A percentile compares a stretch with the other conserved stretches of the same genome.
Evolutionary conservation across 306 rosid species (phyloP).

Genomic region (Prunus armeniaca): DNA sequence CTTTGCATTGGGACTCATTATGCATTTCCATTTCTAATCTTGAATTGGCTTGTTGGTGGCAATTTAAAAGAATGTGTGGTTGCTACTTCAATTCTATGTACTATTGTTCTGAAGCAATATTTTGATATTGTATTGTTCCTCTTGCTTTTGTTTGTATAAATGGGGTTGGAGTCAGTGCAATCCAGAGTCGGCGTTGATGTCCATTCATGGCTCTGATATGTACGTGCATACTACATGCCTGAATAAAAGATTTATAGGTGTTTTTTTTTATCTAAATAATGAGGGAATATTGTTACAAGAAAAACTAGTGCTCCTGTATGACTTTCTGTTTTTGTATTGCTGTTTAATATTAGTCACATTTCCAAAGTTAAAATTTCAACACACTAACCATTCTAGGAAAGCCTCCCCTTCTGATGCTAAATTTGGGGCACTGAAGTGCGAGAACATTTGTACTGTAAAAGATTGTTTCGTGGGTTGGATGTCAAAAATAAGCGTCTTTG

Average conservation of each 20-base stretch:
- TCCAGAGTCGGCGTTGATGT: background rate
- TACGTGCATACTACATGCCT: background rate
- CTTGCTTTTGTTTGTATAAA: background rate
- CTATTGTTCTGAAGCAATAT: background rate
- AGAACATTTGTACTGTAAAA: background rate
- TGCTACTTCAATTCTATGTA: background rate
- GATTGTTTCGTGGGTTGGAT: background rate
- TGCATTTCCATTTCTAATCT: background rate
- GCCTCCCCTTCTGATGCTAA: background rate
- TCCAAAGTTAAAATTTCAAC: background rate
- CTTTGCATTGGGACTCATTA: background rate
- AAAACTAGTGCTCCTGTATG: background rate
- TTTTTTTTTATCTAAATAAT: background rate
- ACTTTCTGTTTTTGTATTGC: too few species aligned
- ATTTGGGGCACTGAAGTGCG: background rate
- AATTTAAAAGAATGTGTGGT: background rate
- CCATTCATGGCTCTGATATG: background rate
- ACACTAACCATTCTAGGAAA: background rate
- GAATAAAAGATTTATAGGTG: background rate
- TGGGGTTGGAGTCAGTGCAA: background rate
- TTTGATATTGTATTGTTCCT: background rate
- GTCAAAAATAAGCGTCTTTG: background rate
- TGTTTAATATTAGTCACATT: background rate
- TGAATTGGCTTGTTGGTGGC: conserved; percentile 1
- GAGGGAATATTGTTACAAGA: background rate